These are phyloP conservation scores for Alisma plantagoaquatica DNA, from an alignment of 106 monocot genomes.

Conservation along the genomic window DNA sequence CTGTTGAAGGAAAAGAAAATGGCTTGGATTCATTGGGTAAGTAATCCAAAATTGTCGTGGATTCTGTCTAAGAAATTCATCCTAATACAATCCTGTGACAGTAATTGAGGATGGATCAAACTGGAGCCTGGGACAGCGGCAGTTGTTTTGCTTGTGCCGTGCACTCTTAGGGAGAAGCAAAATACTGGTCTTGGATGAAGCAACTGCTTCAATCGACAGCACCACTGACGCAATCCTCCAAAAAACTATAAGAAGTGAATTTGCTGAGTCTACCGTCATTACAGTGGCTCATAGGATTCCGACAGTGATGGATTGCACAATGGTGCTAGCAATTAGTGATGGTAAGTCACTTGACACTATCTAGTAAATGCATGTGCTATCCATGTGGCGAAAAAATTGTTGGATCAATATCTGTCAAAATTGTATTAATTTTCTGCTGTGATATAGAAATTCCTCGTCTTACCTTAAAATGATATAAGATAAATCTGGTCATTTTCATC, in stretches of 20 bases:
- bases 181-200: constrained; percentile 86
- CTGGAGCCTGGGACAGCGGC: constrained; percentile 95
- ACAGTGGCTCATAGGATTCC: constrained; percentile 90
- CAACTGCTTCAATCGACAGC: constrained; percentile 91
- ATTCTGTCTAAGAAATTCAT: no score
- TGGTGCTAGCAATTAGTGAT: constrained; percentile 72
- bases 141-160: constrained; percentile 85
- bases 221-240: constrained; percentile 81
- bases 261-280: constrained; percentile 69
- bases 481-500: no score
- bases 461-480: no score
- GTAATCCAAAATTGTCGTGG: neutral
- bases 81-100: no score
- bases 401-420: no score
- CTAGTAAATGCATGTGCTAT: no score
- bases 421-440: no score
- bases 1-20: constrained; percentile 41
- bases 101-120: constrained; percentile 92
- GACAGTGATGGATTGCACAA: constrained; percentile 89
- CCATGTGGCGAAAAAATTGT: no score
- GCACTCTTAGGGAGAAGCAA: constrained; percentile 63
- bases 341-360: constrained; percentile 33
- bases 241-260: constrained; percentile 73
- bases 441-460: no score
- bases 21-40: constrained; percentile 74